phyloP scores from a whole-genome alignment of 2,329 filamentous ascomycete species.

The Aureobasidium sp. region DNA sequence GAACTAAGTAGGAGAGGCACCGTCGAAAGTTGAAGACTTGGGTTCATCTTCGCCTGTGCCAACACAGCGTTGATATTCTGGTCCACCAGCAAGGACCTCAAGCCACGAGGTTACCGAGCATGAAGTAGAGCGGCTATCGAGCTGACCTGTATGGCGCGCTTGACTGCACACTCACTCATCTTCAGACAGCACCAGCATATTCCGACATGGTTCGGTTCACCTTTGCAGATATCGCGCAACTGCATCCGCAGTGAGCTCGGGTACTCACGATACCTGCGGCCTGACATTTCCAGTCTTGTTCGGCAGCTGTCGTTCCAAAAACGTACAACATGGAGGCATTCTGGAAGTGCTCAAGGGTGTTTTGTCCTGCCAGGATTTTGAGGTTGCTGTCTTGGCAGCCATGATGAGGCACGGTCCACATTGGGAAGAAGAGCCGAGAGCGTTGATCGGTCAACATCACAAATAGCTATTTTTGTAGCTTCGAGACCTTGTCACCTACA shows the following conservation, averaged over 20 bases:
- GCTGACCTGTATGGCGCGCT: background rate
- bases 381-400: background rate
- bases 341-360: no score
- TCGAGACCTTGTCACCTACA: no score
- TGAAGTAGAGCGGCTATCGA: background rate
- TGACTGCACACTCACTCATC: background rate
- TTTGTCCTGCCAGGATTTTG: no score
- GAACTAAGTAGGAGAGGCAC: background rate
- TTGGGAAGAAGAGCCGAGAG: background rate
- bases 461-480: no score
- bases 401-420: background rate
- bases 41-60: background rate
- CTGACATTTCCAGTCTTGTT: background rate
- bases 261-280: no score
- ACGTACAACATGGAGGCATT: no score
- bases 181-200: background rate
- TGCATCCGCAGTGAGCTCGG: background rate
- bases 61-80: background rate
- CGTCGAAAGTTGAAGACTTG: background rate
- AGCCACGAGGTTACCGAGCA: background rate
- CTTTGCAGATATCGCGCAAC: background rate
- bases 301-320: no score
- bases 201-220: no score
- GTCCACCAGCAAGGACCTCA: background rate
- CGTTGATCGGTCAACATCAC: no score